These are phyloP conservation scores for Lachnellula subtilissima DNA, from an alignment of 2,329 filamentous ascomycete species.

Conservation along the genomic window DNA sequence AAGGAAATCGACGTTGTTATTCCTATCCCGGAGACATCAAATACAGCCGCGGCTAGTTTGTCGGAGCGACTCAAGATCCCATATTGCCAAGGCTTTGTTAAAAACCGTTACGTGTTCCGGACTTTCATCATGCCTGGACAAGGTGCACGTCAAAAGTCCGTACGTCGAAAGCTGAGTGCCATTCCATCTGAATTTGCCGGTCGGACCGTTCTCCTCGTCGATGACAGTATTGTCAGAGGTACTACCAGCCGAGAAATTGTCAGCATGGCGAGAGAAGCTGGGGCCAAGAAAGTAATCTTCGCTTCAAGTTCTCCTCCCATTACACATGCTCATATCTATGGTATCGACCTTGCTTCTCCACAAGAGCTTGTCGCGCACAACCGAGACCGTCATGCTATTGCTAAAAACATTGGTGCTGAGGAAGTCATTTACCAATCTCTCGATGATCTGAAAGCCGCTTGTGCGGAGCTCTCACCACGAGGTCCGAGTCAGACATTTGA, in stretches of 20 bases:
- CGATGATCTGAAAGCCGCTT: constrained; percentile 74
- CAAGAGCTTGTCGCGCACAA: constrained; percentile 68
- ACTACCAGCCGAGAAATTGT: constrained; percentile 78
- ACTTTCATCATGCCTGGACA: constrained; percentile 88
- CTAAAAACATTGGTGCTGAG: constrained; percentile 66
- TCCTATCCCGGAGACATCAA: constrained; percentile 78
- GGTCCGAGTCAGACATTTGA: constrained; percentile 66
- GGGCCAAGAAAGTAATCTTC: constrained; percentile 77
- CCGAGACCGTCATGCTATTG: constrained; percentile 55
- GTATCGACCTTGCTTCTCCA: constrained; percentile 69
- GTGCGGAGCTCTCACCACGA: constrained; percentile 63
- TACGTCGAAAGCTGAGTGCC: constrained; percentile 82
- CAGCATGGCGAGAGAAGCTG: constrained; percentile 77
- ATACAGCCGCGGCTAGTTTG: constrained; percentile 72
- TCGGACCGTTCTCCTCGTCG: constrained; percentile 76
- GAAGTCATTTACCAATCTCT: constrained; percentile 74
- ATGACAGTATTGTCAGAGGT: constrained; percentile 85
- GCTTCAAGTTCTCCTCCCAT: constrained; percentile 78
- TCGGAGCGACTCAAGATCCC: constrained; percentile 72
- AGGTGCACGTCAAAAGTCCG: constrained; percentile 73
- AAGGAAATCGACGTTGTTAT: constrained; percentile 79
- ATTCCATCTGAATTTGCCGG: constrained; percentile 81
- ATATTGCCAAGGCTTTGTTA: constrained; percentile 77
- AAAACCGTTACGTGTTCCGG: constrained; percentile 84
- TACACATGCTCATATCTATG: constrained; percentile 82